Evolutionary conservation across 441 rosid genomes (phyloP).

Genomic region (Pelargonium exstipulatum): DNA sequence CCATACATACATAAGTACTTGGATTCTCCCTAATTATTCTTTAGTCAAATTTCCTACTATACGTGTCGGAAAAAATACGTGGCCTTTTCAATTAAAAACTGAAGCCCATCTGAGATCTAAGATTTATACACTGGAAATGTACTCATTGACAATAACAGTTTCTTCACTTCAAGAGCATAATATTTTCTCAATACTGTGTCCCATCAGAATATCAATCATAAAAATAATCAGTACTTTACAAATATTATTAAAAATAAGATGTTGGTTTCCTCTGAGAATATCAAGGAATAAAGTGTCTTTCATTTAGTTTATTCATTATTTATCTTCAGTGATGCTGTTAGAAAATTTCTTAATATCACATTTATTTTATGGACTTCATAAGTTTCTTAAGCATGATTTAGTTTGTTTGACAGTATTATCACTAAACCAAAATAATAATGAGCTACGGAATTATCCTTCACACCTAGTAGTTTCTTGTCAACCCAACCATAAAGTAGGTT

Average conservation of each 20-base stretch:
- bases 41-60: not conserved
- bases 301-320: no score
- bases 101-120: not conserved
- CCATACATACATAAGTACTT: constrained; percentile 1
- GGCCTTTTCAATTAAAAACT: not conserved
- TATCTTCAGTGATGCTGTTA: not conserved
- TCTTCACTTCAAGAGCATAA: no score
- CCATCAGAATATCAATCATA: no score
- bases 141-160: no score
- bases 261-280: no score
- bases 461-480: not conserved
- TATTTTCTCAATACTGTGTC: no score
- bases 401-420: not conserved
- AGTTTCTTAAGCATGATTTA: not conserved
- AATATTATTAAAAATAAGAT: no score
- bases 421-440: not conserved
- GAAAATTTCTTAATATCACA: not conserved
- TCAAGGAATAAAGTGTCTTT: no score
- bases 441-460: not conserved
- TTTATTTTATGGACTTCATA: not conserved
- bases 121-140: not conserved
- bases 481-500: not conserved
- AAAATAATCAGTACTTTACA: no score
- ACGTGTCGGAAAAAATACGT: not conserved
- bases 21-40: not conserved